A percentile compares a stretch with the other conserved stretches of the same genome.
These are phyloP conservation scores for Apiotrichum sp. DNA, from an alignment of 1,284 basidiomycete genomes.

Conservation along the genomic window DNA sequence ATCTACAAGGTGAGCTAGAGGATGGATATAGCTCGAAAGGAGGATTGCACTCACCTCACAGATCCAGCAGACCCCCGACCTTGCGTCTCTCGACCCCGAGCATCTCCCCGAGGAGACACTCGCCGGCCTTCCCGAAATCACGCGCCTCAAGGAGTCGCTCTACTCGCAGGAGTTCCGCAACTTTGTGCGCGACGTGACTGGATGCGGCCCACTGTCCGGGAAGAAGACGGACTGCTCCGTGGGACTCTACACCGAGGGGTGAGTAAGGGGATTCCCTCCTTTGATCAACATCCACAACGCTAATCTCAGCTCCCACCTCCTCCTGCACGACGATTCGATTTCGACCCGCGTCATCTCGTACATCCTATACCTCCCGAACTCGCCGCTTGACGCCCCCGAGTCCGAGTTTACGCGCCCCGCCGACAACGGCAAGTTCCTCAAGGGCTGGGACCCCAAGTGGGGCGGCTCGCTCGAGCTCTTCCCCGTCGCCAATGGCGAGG, in stretches of 20 bases:
- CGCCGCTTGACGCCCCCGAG: conserved; percentile 53
- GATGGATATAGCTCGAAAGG: no score
- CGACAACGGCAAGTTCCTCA: conserved; percentile 39
- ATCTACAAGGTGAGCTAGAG: conserved; percentile 77
- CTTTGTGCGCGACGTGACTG: conserved; percentile 81
- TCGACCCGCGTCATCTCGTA: conserved; percentile 91
- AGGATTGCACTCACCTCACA: conserved; percentile 32
- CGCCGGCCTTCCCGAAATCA: conserved; percentile 68
- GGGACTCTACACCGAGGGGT: conserved; percentile 74
- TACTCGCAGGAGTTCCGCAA: conserved; percentile 80
- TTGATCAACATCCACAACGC: no score
- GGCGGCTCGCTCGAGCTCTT: conserved; percentile 96
- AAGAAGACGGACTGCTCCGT: conserved; percentile 94
- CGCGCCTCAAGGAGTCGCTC: conserved; percentile 80
- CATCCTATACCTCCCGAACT: conserved; percentile 94
- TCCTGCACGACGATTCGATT: conserved; percentile 98
- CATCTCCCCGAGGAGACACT: conserved; percentile 56
- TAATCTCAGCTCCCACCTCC: conserved; percentile 63
- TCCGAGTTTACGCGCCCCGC: conserved; percentile 24
- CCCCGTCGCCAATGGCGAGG: conserved; percentile 52
- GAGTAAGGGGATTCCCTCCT: not conserved
- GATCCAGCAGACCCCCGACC: conserved; percentile 97
- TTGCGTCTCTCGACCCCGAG: conserved; percentile 75
- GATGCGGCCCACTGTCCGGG: conserved; percentile 84
- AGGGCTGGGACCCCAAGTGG: conserved; percentile 70